phyloP scores from a whole-genome alignment of 345 rosid genomes.

The Corchorus capsularis region DNA sequence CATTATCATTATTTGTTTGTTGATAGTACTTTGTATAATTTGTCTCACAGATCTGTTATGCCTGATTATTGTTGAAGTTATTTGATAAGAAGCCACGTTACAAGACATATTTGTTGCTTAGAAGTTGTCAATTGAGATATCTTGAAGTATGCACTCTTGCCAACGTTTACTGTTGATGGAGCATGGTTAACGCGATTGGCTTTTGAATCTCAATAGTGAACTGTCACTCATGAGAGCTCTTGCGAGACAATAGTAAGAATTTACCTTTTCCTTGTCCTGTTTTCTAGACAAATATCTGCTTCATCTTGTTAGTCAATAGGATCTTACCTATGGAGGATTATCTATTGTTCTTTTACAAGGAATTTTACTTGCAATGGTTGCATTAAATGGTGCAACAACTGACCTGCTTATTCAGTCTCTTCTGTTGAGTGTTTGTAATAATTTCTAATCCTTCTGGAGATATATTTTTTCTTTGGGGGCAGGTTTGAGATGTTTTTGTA shows the following conservation, averaged over 20 bases:
- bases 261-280: not conserved
- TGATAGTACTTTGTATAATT: not conserved
- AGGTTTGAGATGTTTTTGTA: not conserved
- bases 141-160: conserved; percentile 18
- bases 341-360: not conserved
- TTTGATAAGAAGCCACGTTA: conserved; percentile 14
- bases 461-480: not conserved
- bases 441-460: not conserved
- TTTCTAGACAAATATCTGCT: conserved; percentile 11
- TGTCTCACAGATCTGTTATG: conserved; percentile 11
- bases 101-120: conserved; percentile 14
- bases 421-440: not conserved
- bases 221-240: not conserved
- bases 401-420: not conserved
- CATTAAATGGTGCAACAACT: conserved; percentile 7
- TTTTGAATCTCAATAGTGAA: not conserved
- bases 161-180: conserved; percentile 28
- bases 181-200: conserved; percentile 31
- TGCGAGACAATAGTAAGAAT: not conserved
- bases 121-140: conserved; percentile 7
- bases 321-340: conserved; percentile 3
- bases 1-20: not conserved
- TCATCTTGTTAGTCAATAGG: not conserved
- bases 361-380: not conserved
- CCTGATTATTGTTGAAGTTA: conserved; percentile 15